These are phyloP conservation scores for Pouteria campechiana DNA, from an alignment of 179 eudicot species.

Conservation along the genomic window DNA sequence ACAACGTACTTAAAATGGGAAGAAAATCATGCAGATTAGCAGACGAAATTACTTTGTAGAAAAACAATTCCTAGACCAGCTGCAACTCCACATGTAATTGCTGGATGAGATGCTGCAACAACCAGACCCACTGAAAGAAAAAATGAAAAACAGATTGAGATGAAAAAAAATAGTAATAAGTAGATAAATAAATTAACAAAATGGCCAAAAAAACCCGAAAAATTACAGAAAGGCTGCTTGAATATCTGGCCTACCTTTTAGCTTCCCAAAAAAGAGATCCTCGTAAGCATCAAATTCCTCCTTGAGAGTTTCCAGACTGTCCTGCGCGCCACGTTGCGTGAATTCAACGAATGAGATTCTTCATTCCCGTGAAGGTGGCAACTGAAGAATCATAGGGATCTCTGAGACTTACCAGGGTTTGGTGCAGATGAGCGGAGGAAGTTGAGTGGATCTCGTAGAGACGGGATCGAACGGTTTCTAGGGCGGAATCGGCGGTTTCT, in stretches of 20 bases:
- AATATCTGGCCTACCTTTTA: slow-evolving; percentile 36
- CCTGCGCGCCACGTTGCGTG: slow-evolving; percentile 26
- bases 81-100: slow-evolving; percentile 32
- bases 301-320: slow-evolving; percentile 48
- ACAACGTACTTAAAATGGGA: too few relatives aligned
- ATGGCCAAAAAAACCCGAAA: not conserved
- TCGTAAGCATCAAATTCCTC: slow-evolving; percentile 47
- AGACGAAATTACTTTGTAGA: slow-evolving; percentile 47
- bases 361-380: not conserved
- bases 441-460: slow-evolving; percentile 52
- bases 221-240: not conserved
- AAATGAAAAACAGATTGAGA: not conserved
- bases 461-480: slow-evolving; percentile 40
- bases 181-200: not conserved
- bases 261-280: slow-evolving; percentile 34
- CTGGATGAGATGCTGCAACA: slow-evolving; percentile 40
- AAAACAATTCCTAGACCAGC: slow-evolving; percentile 33
- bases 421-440: slow-evolving; percentile 56
- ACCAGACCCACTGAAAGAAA: slow-evolving; percentile 36
- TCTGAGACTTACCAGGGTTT: slow-evolving; percentile 38
- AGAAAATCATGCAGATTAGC: too few relatives aligned
- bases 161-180: not conserved
- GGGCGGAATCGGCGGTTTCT: slow-evolving; percentile 32
- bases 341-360: too few relatives aligned
- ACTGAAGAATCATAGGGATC: not conserved